A percentile compares a stretch with the other conserved stretches of the same genome.
Conservation (phyloP, 768 basidiomycete genomes). For the Calocybe cyanea region DNA sequence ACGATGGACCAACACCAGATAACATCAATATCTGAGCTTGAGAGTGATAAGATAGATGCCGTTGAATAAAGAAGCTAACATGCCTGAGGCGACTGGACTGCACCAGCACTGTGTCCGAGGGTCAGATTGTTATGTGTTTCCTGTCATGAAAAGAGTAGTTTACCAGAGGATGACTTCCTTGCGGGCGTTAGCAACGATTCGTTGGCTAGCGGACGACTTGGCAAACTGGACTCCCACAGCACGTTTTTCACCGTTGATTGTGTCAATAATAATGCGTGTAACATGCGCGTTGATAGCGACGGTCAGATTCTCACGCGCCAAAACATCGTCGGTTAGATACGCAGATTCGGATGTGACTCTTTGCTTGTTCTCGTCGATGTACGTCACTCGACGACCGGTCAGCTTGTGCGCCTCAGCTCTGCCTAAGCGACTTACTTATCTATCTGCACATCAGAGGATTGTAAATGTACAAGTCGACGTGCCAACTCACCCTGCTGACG, state of each 20-base stretch:
- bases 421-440: slow-evolving; percentile 35
- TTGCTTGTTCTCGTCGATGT: slow-evolving; percentile 45
- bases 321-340: slow-evolving; percentile 62
- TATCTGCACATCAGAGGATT: slow-evolving; percentile 12
- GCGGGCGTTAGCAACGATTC: slow-evolving; percentile 43
- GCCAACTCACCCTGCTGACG: slow-evolving; percentile 47
- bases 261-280: slow-evolving; percentile 56
- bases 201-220: slow-evolving; percentile 28
- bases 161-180: slow-evolving; percentile 65
- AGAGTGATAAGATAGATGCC: background rate
- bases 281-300: slow-evolving; percentile 55
- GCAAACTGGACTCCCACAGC: slow-evolving; percentile 64
- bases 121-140: background rate
- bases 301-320: slow-evolving; percentile 61
- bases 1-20: slow-evolving; percentile 72
- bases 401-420: slow-evolving; percentile 1
- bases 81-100: slow-evolving; percentile 57
- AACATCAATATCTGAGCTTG: slow-evolving; percentile 59
- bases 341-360: slow-evolving; percentile 64
- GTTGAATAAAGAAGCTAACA: slow-evolving; percentile 3
- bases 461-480: background rate
- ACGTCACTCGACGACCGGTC: slow-evolving; percentile 51
- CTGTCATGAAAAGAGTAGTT: slow-evolving; percentile 21
- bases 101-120: slow-evolving; percentile 41
- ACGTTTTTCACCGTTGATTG: slow-evolving; percentile 31